phyloP scores from a whole-genome alignment of 148 eudicot species.

The Fagopyrum homotropicum region DNA sequence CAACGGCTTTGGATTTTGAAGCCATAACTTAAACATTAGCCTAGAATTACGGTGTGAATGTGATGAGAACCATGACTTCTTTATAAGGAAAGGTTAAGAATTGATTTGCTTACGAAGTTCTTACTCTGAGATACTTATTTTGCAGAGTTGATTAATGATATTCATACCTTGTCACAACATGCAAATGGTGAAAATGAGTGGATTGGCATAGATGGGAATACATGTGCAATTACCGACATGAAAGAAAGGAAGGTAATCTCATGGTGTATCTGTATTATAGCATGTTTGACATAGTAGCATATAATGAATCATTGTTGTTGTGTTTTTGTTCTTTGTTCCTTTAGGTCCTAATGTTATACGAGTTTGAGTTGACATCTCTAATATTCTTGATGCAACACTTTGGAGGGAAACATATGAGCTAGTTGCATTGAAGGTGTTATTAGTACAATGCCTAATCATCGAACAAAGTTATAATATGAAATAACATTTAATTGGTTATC shows the following conservation, averaged over 20 bases:
- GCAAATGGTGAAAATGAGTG: slow-evolving; percentile 92
- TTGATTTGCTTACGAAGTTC: neutral
- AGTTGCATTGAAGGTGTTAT: no score
- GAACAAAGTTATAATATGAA: no score
- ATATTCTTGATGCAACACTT: no score
- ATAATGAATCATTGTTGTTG: neutral
- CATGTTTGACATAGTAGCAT: neutral
- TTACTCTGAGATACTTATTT: neutral
- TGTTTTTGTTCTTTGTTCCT: neutral
- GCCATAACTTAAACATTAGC: slow-evolving; percentile 94
- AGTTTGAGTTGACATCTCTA: no score
- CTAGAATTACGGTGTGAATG: slow-evolving; percentile 92
- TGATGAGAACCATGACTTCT: slow-evolving; percentile 90
- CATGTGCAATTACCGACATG: slow-evolving; percentile 87
- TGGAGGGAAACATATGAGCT: no score
- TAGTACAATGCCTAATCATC: no score
- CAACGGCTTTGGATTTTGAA: slow-evolving; percentile 92
- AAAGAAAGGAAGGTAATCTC: slow-evolving; percentile 58
- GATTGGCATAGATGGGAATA: slow-evolving; percentile 88
- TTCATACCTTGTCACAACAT: slow-evolving; percentile 33
- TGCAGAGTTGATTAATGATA: neutral
- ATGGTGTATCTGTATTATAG: neutral
- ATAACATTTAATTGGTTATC: no score
- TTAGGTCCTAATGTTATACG: no score
- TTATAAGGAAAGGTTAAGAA: slow-evolving; percentile 74